Evolutionary conservation across 2,329 filamentous ascomycete species (phyloP).

Genomic region (Gyromitra esculenta): DNA sequence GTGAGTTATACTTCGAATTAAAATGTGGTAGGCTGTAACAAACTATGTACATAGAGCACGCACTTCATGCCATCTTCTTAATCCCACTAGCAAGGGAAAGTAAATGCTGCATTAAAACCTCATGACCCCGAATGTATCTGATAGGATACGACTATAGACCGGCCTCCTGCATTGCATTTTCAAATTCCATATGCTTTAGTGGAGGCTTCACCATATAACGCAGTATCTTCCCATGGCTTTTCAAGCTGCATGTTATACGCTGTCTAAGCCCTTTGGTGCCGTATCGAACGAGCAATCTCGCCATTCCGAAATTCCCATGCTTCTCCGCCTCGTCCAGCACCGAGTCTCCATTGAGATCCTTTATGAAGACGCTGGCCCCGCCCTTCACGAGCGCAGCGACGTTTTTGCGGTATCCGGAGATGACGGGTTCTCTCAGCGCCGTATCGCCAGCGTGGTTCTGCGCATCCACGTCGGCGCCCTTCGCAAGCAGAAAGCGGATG

Average conservation of each 20-base stretch:
- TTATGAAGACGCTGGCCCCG: neutral
- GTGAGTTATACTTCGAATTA: too few relatives aligned
- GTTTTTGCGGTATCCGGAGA: neutral
- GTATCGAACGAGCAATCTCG: neutral
- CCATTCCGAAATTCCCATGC: slow-evolving; percentile 19
- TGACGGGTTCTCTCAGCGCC: slow-evolving; percentile 10
- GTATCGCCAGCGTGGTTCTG: slow-evolving; percentile 9
- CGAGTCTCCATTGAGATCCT: neutral
- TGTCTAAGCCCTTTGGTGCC: neutral
- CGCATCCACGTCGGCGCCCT: slow-evolving; percentile 12
- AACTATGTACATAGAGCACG: too few relatives aligned
- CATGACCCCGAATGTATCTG: too few relatives aligned
- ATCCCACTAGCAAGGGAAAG: too few relatives aligned
- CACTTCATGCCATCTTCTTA: too few relatives aligned
- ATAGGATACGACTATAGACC: too few relatives aligned
- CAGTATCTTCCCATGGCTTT: slow-evolving; percentile 1
- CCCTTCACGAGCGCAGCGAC: neutral
- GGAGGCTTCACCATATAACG: neutral
- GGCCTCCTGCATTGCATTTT: neutral
- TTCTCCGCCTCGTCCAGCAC: slow-evolving; percentile 18
- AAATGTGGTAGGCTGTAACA: too few relatives aligned
- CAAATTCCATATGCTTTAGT: neutral
- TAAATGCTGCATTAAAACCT: too few relatives aligned
- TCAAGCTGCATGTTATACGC: neutral
- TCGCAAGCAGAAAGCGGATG: neutral